Base-by-base conservation (phyloP, 1,284 basidiomycete species). In the Apiotrichum sp. region DNA sequence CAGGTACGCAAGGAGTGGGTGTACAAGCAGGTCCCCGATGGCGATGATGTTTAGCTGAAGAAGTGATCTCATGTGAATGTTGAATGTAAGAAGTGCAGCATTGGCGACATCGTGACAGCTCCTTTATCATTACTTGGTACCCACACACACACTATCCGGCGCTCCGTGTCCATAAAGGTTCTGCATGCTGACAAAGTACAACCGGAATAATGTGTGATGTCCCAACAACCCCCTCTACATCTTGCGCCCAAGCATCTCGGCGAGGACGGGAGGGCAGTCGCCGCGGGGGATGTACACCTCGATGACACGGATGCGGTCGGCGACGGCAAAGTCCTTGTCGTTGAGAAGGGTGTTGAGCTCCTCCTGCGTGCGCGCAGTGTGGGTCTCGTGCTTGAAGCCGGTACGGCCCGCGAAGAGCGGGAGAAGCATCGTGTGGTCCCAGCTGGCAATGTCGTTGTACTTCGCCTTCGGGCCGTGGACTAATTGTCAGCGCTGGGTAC, bases 271-370 rank as follows among this genome's bases (percentile, higher is more conserved):
- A 16, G 58, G 58, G 6, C 69, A 68, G 57, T 73, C 72, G 8
- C 70, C 71, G 48, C 66, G 42, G 2, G 74, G 74, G 65, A 76
- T 69, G 57, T 67, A 72, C 32, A 76, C 68, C 62, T 76, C 74
- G 56, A 76, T 75, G 60, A 75, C 55, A 44, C 74, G 64, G 34
- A 76, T 57, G 44, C 65, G 69, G 58, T 74, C 70, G 7, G 73
- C 65, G 36, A 56, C 62, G 51, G 68, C 66, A 62, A 76, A 76
- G 35, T 56, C 69, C n/a, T 62, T 44, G 61, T 74, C 66, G 9
- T 66, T 61, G 39, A 77, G 64, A 31, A 77, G 58, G 6, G 65
- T 77, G 59, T 87, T 84, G 47, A 92, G 78, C 31, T 84, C 83
- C 35, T 59, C 63, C 29, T 74, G 71, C 10, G 74, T 72, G 56